Evolutionary conservation across 2,329 filamentous ascomycete species (phyloP).

Genomic region (Ceratocystis papillata): DNA sequence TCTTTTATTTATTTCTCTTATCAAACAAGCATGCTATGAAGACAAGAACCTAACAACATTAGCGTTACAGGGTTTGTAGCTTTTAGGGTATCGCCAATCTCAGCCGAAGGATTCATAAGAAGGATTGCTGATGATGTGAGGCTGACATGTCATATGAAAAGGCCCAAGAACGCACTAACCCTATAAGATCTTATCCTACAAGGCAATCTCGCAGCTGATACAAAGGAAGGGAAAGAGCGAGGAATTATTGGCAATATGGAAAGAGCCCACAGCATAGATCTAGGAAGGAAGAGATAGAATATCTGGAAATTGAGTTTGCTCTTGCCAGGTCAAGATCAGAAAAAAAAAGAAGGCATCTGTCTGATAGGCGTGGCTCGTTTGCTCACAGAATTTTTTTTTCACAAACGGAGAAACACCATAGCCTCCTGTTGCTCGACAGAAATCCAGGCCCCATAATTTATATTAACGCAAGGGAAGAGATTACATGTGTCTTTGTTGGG

Average conservation of each 20-base stretch:
- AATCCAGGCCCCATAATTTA: not conserved
- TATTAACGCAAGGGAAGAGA: not conserved
- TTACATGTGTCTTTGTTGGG: not conserved
- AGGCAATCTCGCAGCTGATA: not conserved
- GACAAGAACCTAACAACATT: too few relatives aligned
- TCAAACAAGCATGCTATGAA: too few relatives aligned
- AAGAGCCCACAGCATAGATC: not conserved
- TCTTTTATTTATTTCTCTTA: not conserved
- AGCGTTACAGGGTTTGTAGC: not conserved
- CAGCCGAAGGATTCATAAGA: not conserved
- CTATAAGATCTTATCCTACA: not conserved
- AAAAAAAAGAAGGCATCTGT: not conserved
- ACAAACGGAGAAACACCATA: not conserved
- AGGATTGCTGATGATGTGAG: slow-evolving; percentile 7
- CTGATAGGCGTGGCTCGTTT: not conserved
- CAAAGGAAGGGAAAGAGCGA: not conserved
- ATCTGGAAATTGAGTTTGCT: not conserved
- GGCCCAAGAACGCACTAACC: not conserved
- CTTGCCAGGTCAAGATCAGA: not conserved
- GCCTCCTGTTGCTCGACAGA: not conserved
- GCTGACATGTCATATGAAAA: slow-evolving; percentile 6
- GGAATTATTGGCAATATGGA: not conserved
- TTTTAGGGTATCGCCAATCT: not conserved
- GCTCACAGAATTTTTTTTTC: not conserved
- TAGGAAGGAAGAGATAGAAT: not conserved